Conservation (phyloP, 2,329 filamentous ascomycete species). For the Fusarium torulosum region DNA sequence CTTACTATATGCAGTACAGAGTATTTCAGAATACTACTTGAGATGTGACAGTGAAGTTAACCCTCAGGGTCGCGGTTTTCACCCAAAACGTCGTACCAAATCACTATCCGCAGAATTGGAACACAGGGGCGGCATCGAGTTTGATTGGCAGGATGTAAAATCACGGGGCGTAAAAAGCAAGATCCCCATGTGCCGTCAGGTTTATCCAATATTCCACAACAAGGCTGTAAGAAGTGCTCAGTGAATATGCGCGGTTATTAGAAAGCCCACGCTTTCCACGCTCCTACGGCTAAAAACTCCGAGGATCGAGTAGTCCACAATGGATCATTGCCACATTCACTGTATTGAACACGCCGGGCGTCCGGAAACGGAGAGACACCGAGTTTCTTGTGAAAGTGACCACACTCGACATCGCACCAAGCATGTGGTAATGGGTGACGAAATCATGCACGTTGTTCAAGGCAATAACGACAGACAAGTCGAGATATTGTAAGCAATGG, state of each 20-base stretch:
- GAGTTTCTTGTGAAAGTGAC: slow-evolving; percentile 13
- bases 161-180: slow-evolving; percentile 22
- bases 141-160: slow-evolving; percentile 15
- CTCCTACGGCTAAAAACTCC: not conserved
- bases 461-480: not conserved
- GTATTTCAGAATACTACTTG: not conserved
- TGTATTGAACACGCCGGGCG: slow-evolving; percentile 24
- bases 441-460: slow-evolving; percentile 17
- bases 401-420: not conserved
- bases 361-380: slow-evolving; percentile 46
- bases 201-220: slow-evolving; percentile 20
- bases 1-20: not conserved
- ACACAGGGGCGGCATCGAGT: not conserved
- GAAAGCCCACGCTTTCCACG: not conserved
- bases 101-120: slow-evolving; percentile 1
- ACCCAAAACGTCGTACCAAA: slow-evolving; percentile 1
- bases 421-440: not conserved
- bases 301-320: slow-evolving; percentile 24
- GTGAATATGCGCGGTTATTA: not conserved
- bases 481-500: slow-evolving; percentile 7
- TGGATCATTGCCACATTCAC: slow-evolving; percentile 17
- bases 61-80: not conserved
- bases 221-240: slow-evolving; percentile 8
- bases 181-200: not conserved
- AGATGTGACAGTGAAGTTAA: slow-evolving; percentile 28